A percentile compares a stretch with the other conserved stretches of the same genome.
phyloP scores from a whole-genome alignment of 768 basidiomycete species.

The Agaricus blazei region DNA sequence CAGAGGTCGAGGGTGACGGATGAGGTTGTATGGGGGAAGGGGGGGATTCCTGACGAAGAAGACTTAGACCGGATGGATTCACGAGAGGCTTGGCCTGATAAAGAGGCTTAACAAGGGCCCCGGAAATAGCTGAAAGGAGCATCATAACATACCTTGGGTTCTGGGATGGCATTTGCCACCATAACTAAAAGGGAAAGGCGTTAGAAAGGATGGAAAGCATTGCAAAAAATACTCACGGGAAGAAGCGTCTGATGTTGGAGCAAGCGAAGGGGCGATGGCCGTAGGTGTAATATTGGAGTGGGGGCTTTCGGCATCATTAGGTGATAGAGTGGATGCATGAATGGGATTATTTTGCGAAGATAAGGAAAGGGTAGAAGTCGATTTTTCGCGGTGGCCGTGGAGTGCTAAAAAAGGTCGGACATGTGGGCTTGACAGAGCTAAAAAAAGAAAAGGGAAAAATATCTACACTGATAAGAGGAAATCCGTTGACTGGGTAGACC shows the following conservation, averaged over 20 bases:
- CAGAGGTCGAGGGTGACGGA: slow-evolving; percentile 8
- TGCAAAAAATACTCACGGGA: not conserved
- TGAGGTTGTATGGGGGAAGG: slow-evolving; percentile 6
- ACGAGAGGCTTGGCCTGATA: not conserved
- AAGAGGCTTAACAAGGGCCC: not conserved
- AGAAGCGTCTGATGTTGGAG: not conserved
- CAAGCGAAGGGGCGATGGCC: not conserved
- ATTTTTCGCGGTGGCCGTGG: too few relatives aligned
- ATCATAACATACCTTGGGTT: not conserved
- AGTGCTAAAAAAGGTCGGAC: not conserved
- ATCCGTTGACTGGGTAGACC: not conserved
- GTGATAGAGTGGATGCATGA: not conserved
- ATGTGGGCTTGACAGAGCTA: not conserved
- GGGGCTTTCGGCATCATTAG: not conserved
- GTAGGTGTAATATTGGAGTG: not conserved
- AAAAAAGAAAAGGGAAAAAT: not conserved
- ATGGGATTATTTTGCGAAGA: too few relatives aligned
- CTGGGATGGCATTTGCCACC: not conserved
- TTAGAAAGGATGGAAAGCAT: not conserved
- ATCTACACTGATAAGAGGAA: not conserved
- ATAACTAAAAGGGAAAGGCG: not conserved
- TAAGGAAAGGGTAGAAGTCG: not conserved
- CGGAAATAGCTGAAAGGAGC: not conserved
- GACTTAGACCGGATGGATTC: slow-evolving; percentile 29
- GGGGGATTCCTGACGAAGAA: slow-evolving; percentile 20